Conservation (phyloP, 2,329 filamentous ascomycete species). For the Hymenoscyphus occultus region DNA sequence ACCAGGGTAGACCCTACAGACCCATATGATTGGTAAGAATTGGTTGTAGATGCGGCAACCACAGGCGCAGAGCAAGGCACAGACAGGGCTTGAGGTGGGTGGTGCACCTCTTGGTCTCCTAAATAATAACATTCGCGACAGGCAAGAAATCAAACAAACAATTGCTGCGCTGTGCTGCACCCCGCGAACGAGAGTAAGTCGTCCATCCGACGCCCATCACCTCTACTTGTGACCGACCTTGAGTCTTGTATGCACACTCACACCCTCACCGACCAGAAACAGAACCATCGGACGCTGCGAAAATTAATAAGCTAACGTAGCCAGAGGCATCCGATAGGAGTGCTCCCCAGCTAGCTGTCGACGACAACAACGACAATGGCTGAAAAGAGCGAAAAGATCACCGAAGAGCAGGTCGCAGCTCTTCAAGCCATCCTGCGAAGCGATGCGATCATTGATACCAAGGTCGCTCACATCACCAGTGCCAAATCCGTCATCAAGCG, state of each 20-base stretch:
- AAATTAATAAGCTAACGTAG: constrained; percentile 17
- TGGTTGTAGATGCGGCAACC: not conserved
- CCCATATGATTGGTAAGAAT: no score
- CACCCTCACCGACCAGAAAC: not conserved
- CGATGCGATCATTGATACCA: constrained; percentile 66
- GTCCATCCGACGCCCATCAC: not conserved
- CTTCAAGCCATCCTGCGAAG: constrained; percentile 52
- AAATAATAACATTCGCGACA: constrained; percentile 3
- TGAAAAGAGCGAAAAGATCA: constrained; percentile 54
- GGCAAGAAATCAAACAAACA: not conserved
- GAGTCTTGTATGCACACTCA: not conserved
- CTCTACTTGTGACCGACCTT: not conserved
- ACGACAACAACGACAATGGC: constrained; percentile 4
- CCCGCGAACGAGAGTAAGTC: not conserved
- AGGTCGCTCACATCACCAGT: constrained; percentile 67
- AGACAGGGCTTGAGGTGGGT: not conserved
- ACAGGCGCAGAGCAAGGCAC: not conserved
- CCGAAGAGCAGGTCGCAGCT: constrained; percentile 56
- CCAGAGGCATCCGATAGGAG: constrained; percentile 18
- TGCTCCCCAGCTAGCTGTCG: constrained; percentile 12
- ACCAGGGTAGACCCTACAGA: no score
- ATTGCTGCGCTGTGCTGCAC: not conserved
- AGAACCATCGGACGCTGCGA: not conserved
- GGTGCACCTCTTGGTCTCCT: not conserved
- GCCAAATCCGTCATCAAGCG: constrained; percentile 91